phyloP scores from a whole-genome alignment of 2,329 filamentous ascomycete species.

The Fusarium redolens region DNA sequence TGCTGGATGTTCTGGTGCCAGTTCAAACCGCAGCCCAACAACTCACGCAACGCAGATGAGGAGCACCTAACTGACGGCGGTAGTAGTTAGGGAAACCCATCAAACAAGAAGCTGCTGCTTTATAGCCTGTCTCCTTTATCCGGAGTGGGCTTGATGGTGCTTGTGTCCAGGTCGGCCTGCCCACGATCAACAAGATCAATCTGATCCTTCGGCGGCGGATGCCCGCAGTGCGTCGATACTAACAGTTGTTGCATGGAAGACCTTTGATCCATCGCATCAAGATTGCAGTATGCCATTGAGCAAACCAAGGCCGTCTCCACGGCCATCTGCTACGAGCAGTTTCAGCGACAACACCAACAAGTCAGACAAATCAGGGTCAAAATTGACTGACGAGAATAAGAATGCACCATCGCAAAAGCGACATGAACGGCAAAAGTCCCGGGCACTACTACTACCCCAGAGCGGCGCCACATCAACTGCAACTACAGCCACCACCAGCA shows the following conservation, averaged over 20 bases:
- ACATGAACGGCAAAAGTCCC: slow-evolving; percentile 25
- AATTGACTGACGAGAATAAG: slow-evolving; percentile 22
- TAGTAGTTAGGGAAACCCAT: slow-evolving; percentile 26
- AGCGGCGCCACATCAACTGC: slow-evolving; percentile 16
- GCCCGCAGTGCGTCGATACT: slow-evolving; percentile 14
- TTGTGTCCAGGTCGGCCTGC: background rate
- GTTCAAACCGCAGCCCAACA: slow-evolving; percentile 1
- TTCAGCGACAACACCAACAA: slow-evolving; percentile 28
- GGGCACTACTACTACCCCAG: slow-evolving; percentile 27
- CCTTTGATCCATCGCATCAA: background rate
- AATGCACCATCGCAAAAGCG: slow-evolving; percentile 15
- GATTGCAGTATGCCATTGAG: slow-evolving; percentile 38
- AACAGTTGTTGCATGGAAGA: background rate
- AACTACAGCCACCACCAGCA: slow-evolving; percentile 4
- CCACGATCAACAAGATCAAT: slow-evolving; percentile 14
- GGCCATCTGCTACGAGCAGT: slow-evolving; percentile 17
- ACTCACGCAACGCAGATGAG: slow-evolving; percentile 1
- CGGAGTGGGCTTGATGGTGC: slow-evolving; percentile 15
- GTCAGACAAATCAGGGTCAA: slow-evolving; percentile 6
- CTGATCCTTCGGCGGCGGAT: slow-evolving; percentile 27
- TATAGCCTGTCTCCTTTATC: slow-evolving; percentile 2
- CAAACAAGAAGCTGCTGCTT: slow-evolving; percentile 16
- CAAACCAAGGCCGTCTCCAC: slow-evolving; percentile 37
- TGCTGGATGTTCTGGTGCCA: slow-evolving; percentile 11
- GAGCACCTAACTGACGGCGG: slow-evolving; percentile 35